These are phyloP conservation scores for Hymenoscyphus occultus DNA, from an alignment of 2,329 filamentous ascomycete genomes.

Conservation along the genomic window DNA sequence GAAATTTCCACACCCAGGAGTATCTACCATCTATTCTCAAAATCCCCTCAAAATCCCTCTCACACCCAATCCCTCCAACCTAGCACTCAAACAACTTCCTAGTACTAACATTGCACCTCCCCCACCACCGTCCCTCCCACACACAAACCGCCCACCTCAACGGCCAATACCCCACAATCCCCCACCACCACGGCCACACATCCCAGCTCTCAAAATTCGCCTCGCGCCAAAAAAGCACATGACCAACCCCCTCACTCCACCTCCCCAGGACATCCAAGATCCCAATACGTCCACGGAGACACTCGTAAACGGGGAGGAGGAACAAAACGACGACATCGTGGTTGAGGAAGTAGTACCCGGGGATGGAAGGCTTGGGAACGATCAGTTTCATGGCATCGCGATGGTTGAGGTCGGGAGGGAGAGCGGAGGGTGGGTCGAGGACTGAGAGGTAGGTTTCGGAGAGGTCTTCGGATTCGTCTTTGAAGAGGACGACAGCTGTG, in stretches of 20 bases:
- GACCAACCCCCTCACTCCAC: conserved; percentile 36
- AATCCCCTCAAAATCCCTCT: not conserved
- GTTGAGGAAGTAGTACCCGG: conserved; percentile 62
- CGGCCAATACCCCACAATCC: conserved; percentile 57
- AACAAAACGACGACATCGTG: conserved; percentile 59
- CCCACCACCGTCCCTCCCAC: conserved; percentile 53
- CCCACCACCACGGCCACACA: conserved; percentile 54
- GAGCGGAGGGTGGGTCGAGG: conserved; percentile 29
- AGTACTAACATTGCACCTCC: conserved; percentile 65
- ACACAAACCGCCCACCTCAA: conserved; percentile 47
- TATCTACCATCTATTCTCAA: not conserved
- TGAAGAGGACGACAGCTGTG: conserved; percentile 63
- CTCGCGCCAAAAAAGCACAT: conserved; percentile 52
- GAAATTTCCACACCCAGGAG: no score
- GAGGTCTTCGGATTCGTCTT: conserved; percentile 41
- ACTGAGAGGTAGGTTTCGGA: conserved; percentile 51
- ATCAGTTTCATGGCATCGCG: conserved; percentile 16
- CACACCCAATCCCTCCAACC: not conserved
- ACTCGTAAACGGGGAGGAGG: conserved; percentile 44
- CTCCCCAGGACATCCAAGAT: conserved; percentile 24
- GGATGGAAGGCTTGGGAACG: conserved; percentile 28
- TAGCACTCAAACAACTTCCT: conserved; percentile 50
- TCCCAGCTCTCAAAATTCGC: conserved; percentile 53
- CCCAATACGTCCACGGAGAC: conserved; percentile 31
- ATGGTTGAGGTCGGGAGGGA: conserved; percentile 10